Conservation (phyloP, 345 rosid genomes). For the Syzygium jambos region DNA sequence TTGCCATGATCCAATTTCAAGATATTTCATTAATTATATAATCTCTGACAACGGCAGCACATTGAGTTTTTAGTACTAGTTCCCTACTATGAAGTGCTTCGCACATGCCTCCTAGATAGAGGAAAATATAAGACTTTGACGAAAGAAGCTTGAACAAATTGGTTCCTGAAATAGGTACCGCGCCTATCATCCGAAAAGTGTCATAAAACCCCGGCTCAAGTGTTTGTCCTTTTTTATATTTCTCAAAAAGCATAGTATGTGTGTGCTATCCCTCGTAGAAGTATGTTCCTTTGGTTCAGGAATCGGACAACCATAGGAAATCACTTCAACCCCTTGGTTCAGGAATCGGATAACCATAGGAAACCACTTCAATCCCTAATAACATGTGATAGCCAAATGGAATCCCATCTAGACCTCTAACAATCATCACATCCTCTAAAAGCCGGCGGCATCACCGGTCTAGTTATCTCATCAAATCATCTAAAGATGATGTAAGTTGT, state of each 20-base stretch:
- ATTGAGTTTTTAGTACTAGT: not conserved
- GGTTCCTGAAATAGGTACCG: conserved; percentile 52
- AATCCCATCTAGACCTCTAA: conserved; percentile 60
- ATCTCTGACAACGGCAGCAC: no score
- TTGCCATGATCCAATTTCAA: no score
- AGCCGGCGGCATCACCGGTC: conserved; percentile 69
- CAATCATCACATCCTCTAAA: conserved; percentile 36
- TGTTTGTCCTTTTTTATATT: conserved; percentile 14
- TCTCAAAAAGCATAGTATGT: conserved; percentile 43
- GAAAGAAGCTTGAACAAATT: conserved; percentile 13
- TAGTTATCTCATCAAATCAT: conserved; percentile 12
- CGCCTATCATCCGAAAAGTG: conserved; percentile 39
- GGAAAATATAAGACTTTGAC: conserved; percentile 44
- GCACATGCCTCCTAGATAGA: conserved; percentile 77
- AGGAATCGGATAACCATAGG: conserved; percentile 15
- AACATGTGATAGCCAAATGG: conserved; percentile 81
- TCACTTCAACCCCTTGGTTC: no score
- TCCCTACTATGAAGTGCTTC: conserved; percentile 78
- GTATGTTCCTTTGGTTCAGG: conserved; percentile 38
- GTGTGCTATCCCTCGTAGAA: conserved; percentile 45
- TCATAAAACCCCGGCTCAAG: conserved; percentile 26
- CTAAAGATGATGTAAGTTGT: conserved; percentile 1
- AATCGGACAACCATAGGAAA: not conserved
- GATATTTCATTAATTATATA: no score
- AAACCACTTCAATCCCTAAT: conserved; percentile 41